Base-by-base conservation (phyloP, 2,329 filamentous ascomycete genomes). In the Colletotrichum tropicale region DNA sequence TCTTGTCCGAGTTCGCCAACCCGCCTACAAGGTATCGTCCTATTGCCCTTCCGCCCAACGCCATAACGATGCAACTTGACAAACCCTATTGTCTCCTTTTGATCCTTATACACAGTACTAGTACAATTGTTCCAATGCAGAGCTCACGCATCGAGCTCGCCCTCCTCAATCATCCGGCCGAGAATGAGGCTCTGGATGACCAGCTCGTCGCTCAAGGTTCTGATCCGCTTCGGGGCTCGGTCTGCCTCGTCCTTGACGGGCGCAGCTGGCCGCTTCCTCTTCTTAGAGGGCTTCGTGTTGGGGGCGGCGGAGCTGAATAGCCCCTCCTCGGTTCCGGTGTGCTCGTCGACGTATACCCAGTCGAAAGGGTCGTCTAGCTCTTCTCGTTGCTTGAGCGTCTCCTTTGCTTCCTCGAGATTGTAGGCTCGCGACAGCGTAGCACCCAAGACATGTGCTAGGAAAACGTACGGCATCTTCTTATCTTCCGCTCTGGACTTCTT, bases 111-210 rank as follows among this genome's bases (percentile, higher is more conserved):
- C 43, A 52, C 43, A 52, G 1, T 66, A 65, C 2, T 52, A 9
- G 36, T 70, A 62, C 67, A 52, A 5, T 62, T 15, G 15, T 6
- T 52, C 7, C 56, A 5, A 3, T 13, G 0, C n/a, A 34, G 26
- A 36, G 28, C 65, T 76, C 36, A 78, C 10, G 38, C 72, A 36
- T 77, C 77, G 15, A 87, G 80, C 78, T 91, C 89, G 15, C 86
- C 88, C 66, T 91, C 90, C 77, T 95, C 93, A 68, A 96, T 91
- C 79, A 98, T 85, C 76, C 92, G 91, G 1, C 96, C 96, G 66
- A 98, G 83, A 77, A 99, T 98, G 75, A 98, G 87, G 83, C 96
- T 98, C 87, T 99, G 96, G 71, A 98, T 93, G 26, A 98, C 92
- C 81, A 96, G 92, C 84, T 98, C 96, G 82, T 98, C 94, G 71